Evolutionary conservation across 73 alveolate genomes (phyloP).

Genomic region (Paramecium primaurelia): DNA sequence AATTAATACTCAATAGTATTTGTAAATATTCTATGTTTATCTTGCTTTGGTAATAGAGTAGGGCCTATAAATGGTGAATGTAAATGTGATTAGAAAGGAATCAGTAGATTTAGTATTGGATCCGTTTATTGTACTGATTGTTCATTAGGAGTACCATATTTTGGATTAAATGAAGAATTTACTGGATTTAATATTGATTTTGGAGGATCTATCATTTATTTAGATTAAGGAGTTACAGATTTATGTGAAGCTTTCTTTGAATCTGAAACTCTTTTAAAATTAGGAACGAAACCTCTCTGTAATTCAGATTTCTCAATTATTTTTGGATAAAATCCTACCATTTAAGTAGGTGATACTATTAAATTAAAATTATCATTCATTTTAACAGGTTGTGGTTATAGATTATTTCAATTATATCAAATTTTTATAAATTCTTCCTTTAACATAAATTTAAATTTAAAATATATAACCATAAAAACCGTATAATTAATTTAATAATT

Average conservation of each 20-base stretch:
- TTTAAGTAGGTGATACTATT: background rate
- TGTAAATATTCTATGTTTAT: background rate
- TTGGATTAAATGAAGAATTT: background rate
- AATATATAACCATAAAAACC: no score
- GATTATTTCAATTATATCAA: no score
- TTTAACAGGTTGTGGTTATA: background rate
- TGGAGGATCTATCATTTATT: background rate
- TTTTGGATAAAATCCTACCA: background rate
- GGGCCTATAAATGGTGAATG: slow-evolving; percentile 1
- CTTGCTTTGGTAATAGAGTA: background rate
- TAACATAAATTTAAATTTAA: background rate
- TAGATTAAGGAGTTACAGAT: background rate
- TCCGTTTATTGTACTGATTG: slow-evolving; percentile 2
- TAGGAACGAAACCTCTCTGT: background rate
- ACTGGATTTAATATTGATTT: background rate
- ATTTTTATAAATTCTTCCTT: background rate
- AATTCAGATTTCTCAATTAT: background rate
- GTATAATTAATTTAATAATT: no score
- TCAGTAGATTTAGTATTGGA: background rate
- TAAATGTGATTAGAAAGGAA: background rate
- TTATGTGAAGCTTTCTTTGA: background rate
- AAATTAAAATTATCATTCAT: background rate
- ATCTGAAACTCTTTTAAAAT: background rate
- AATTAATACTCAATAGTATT: no score
- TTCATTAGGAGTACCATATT: background rate